Evolutionary conservation across 2,329 filamentous ascomycete species (phyloP).

Genomic region (Helminthosporium solani): DNA sequence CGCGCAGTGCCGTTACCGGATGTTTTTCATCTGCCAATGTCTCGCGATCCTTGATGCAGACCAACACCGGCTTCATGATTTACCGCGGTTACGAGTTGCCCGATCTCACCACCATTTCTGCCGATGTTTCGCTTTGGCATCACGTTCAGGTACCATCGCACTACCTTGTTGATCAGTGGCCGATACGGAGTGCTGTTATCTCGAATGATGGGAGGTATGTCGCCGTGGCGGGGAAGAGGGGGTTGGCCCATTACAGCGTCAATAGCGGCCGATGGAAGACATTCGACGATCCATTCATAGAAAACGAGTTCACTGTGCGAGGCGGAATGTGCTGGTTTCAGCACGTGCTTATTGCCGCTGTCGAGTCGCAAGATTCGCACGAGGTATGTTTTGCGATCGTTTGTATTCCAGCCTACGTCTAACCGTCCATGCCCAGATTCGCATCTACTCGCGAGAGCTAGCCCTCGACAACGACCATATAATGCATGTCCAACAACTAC

Average conservation of each 20-base stretch:
- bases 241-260: conserved; percentile 92
- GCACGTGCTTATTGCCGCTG: conserved; percentile 87
- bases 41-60: conserved; percentile 84
- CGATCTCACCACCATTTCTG: conserved; percentile 86
- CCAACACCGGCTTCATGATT: conserved; percentile 82
- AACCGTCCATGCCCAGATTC: conserved; percentile 53
- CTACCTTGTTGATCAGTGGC: conserved; percentile 92
- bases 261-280: conserved; percentile 95
- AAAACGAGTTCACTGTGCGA: conserved; percentile 88
- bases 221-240: conserved; percentile 89
- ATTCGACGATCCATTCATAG: conserved; percentile 75
- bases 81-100: conserved; percentile 92
- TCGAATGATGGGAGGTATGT: conserved; percentile 92
- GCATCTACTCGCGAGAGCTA: conserved; percentile 88
- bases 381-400: conserved; percentile 54
- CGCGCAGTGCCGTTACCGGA: conserved; percentile 86
- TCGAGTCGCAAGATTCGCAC: conserved; percentile 80
- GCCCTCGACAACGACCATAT: conserved; percentile 71
- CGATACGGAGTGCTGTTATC: conserved; percentile 81
- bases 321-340: conserved; percentile 99
- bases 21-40: conserved; percentile 92
- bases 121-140: conserved; percentile 93
- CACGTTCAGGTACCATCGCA: conserved; percentile 79
- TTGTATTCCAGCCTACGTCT: background rate
- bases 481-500: conserved; percentile 74